Evolutionary conservation across 805 yeast species (phyloP).

Genomic region (Teunomyces atbi): DNA sequence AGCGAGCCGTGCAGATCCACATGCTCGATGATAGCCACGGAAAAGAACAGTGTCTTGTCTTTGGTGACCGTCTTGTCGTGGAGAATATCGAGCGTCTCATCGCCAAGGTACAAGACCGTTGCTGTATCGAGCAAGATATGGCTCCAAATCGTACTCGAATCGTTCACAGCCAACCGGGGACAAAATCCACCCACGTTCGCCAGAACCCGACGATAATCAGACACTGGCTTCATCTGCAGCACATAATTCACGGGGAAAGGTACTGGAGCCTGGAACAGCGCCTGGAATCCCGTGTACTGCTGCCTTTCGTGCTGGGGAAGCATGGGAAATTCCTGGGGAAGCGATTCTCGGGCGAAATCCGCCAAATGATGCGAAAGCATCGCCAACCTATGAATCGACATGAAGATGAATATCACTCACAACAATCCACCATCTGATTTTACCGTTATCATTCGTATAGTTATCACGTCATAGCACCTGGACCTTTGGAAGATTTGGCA

Average conservation of each 20-base stretch:
- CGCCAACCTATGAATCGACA: conserved; percentile 11
- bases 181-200: background rate
- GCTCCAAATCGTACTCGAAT: background rate
- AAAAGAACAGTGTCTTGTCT: background rate
- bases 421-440: too few species aligned
- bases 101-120: background rate
- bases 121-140: background rate
- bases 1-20: background rate
- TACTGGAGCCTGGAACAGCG: too few species aligned
- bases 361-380: conserved; percentile 19
- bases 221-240: too few species aligned
- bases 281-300: conserved; percentile 9
- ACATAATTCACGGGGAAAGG: too few species aligned
- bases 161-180: background rate
- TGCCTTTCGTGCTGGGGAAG: conserved; percentile 14
- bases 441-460: too few species aligned
- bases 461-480: too few species aligned
- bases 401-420: too few species aligned
- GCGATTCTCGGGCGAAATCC: conserved; percentile 1
- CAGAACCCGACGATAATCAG: too few species aligned
- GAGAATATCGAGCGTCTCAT: background rate
- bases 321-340: conserved; percentile 17
- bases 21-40: background rate
- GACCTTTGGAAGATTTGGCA: too few species aligned
- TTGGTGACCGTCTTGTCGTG: background rate